Evolutionary conservation across 768 basidiomycete species (phyloP), one percentile per base, ranked within the genome.

Genomic region (Dacryopinax spathularia): DNA sequence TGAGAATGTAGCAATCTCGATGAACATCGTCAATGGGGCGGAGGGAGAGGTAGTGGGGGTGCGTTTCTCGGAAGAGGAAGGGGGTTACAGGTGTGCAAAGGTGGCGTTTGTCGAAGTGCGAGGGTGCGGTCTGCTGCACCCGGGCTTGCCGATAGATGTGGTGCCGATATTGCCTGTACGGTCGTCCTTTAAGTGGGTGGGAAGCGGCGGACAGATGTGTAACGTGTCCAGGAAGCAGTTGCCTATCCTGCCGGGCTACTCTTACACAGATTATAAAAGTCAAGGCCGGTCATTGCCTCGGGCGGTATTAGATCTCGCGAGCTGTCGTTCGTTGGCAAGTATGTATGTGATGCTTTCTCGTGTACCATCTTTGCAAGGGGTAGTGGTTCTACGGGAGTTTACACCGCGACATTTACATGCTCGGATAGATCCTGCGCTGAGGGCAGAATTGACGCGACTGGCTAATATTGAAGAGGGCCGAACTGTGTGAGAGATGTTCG

Each of bases 221-320:
- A 22, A 7, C 59, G 59, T 5, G n/a, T 60, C n/a, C n/a, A n/a
- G n/a, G n/a, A n/a, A n/a, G 12, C 59, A 60, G 59, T 27, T 60
- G 12, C 59, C 59, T 9, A n/a, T 60, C 18, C 25, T 60, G 20
- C 59, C 59, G n/a, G 59, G 25, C 7, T 60, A 60, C n/a, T n/a
- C 59, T 33, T 60, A 60, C 59, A 60, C 59, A 22, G 59, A 60
- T 27, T 60, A 60, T n/a, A 60, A 60, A 25, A 60, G 59, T n/a
- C 59, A 60, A 25, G 59, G 59, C 12, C 59, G 59, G 20, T 27
- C 59, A 27, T 33, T 60, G 5, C 25, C n/a, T 27, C 59, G 31
- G 10, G 59, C 31, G 10, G 33, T 60, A n/a, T 12, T 60, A 6
- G 59, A 60, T n/a, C 22, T 60, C 7, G 33, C 25, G 22, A 60